Evolutionary conservation across 1,139 yeast genomes (phyloP).

Genomic region (Sugiyamaella castrensis): DNA sequence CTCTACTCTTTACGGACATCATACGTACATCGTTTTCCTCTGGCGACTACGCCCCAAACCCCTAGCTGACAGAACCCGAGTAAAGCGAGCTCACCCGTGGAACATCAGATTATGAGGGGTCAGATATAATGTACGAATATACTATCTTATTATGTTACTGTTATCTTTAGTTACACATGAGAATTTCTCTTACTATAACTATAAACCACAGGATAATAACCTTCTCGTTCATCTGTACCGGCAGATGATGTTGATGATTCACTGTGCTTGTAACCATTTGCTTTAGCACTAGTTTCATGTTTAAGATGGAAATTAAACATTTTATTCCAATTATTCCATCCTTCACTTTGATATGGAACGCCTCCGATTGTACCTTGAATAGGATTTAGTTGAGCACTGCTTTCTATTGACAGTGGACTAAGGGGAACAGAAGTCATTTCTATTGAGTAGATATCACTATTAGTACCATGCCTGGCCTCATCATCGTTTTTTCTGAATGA

Average conservation of each 20-base stretch:
- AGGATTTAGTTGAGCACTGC: neutral
- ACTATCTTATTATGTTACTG: too few relatives aligned
- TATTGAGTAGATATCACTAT: neutral
- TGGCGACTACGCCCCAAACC: too few relatives aligned
- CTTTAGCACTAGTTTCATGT: neutral
- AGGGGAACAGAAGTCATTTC: conserved; percentile 5
- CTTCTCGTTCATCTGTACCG: too few relatives aligned
- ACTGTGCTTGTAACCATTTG: neutral
- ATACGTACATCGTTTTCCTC: too few relatives aligned
- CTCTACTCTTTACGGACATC: too few relatives aligned
- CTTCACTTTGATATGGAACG: conserved; percentile 6
- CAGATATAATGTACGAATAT: too few relatives aligned
- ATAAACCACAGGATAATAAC: neutral
- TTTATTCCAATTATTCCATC: conserved; percentile 6
- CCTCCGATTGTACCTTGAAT: neutral
- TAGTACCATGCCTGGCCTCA: neutral
- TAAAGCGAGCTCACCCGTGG: too few relatives aligned
- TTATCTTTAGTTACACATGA: too few relatives aligned
- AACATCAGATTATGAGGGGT: too few relatives aligned
- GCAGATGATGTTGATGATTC: too few relatives aligned
- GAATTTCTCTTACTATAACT: neutral
- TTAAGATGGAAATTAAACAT: neutral
- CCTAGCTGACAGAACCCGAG: too few relatives aligned
- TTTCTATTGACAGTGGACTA: conserved; percentile 4
- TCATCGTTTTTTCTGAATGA: too few relatives aligned